Base-by-base conservation (phyloP, 495 filamentous ascomycete genomes). In the Trichoderma reesei region DNA sequence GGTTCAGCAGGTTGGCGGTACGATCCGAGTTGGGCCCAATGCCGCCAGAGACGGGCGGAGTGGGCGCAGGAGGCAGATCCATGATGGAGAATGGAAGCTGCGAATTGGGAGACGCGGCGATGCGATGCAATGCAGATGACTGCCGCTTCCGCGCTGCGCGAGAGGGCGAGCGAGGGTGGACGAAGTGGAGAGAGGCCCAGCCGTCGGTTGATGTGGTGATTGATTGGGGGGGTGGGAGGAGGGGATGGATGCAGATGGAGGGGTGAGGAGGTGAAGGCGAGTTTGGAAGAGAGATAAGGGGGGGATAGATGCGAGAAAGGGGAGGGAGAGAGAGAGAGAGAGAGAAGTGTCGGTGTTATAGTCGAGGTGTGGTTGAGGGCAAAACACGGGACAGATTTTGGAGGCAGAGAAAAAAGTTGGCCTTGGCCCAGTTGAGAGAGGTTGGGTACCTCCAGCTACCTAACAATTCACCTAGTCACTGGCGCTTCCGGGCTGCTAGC, bases 1-100 rank as follows among this genome's bases (percentile, higher is more conserved):
- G 82, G 69, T 88, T 94, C 71, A 98, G 80, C 67, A 98, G 76
- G 70, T 87, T 90, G 75, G 85, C 62, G 80, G 86, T 77, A 79
- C 85, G 71, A 38, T 90, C 80, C 62, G 83, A 75, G 18, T 37
- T 73, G 75, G 63, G 80, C 76, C 11, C 75, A 72, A 66, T 75
- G 70, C 44, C 65, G 63, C 70, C 72, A 65, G 65, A 67, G 31
- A 74, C 74, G 8, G 79, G 79, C 9, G 79, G 78, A 33, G 79
- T 79, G 14, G 79, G 77, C 54, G 78, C 79, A 41, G 78, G 74
- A 62, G 78, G 79, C 42, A 75, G 70, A 48, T 76, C 76, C 63
- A 64, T 64, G 48, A 44, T 34, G 37, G 44, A 4, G 3, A 14
- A n/a, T n/a, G n/a, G 16, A 18, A 39, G 51, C 51, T 56, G 51